A percentile compares a stretch with the other conserved stretches of the same genome.
Evolutionary conservation across 208 protist species (phyloP).

Genomic region (Leishmania gerbilli): DNA sequence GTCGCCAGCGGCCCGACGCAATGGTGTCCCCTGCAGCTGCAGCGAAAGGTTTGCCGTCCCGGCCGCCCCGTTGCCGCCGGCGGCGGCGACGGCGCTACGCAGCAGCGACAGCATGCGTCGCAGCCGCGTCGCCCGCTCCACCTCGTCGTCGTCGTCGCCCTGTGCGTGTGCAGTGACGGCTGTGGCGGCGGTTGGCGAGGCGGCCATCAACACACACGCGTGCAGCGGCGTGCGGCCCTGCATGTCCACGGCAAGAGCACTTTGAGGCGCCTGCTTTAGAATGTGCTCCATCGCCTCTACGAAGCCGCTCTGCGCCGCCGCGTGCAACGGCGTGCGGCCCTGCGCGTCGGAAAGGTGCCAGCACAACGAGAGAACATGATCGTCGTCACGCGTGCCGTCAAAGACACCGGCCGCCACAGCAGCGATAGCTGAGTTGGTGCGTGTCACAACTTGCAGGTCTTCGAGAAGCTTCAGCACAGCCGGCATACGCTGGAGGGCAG

Average conservation of each 20-base stretch:
- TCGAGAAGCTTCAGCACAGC: conserved; percentile 44
- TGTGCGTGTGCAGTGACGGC: not conserved
- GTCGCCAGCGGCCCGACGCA: conserved; percentile 8
- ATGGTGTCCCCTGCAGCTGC: conserved; percentile 10
- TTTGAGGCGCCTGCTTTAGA: conserved; percentile 22
- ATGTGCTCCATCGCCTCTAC: conserved; percentile 42
- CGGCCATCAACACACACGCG: conserved; percentile 30
- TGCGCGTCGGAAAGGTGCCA: conserved; percentile 39
- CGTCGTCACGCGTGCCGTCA: not conserved
- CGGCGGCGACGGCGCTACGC: not conserved
- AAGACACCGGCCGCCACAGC: not conserved
- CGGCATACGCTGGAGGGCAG: conserved; percentile 24
- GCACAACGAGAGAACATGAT: conserved; percentile 21
- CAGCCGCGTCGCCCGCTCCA: conserved; percentile 3
- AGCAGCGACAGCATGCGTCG: conserved; percentile 16
- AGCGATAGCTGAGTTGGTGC: not conserved
- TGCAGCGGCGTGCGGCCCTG: conserved; percentile 68
- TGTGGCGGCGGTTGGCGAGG: not conserved
- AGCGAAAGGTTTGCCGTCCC: not conserved
- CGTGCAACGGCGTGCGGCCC: conserved; percentile 64
- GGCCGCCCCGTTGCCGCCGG: not conserved
- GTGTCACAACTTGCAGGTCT: conserved; percentile 21
- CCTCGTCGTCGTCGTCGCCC: conserved; percentile 4
- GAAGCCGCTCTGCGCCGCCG: conserved; percentile 54
- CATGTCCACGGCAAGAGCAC: conserved; percentile 42